Evolutionary conservation across 441 rosid genomes (phyloP).

Genomic region (Populus hybrid): DNA sequence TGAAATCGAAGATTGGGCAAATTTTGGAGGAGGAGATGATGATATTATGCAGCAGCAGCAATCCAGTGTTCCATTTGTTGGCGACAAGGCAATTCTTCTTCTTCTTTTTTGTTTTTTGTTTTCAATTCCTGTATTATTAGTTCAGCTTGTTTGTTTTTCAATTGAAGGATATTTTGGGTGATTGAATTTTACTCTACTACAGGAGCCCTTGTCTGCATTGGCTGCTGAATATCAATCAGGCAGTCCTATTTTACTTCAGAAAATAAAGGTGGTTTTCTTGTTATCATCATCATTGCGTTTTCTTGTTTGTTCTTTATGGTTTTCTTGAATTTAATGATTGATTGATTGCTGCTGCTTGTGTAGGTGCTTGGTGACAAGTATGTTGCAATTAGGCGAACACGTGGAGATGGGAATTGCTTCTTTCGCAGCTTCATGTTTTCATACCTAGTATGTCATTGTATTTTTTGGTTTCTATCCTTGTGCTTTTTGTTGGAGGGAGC

Average conservation of each 20-base stretch:
- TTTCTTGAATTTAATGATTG: background rate
- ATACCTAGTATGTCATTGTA: conserved; percentile 58
- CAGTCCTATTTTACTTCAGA: conserved; percentile 74
- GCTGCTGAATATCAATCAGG: conserved; percentile 77
- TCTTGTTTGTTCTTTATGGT: background rate
- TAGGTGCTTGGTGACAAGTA: conserved; percentile 62
- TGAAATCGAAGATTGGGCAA: conserved; percentile 48
- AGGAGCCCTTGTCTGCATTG: conserved; percentile 77
- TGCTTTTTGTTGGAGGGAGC: conserved; percentile 14
- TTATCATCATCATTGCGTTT: background rate
- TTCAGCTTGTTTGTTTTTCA: background rate
- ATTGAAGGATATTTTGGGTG: background rate
- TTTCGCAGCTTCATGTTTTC: conserved; percentile 89
- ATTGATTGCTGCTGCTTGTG: conserved; percentile 9
- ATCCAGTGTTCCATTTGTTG: conserved; percentile 61
- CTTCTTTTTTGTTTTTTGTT: background rate
- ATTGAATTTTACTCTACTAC: conserved; percentile 13
- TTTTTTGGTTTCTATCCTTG: background rate
- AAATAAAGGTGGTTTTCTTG: conserved; percentile 56
- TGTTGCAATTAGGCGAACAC: conserved; percentile 72
- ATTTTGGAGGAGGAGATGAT: conserved; percentile 33
- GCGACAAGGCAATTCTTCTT: conserved; percentile 48
- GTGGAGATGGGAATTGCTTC: conserved; percentile 93
- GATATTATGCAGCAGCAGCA: conserved; percentile 53
- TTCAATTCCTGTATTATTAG: background rate